Evolutionary conservation across 306 rosid genomes (phyloP).

Genomic region (Malus orientalis): DNA sequence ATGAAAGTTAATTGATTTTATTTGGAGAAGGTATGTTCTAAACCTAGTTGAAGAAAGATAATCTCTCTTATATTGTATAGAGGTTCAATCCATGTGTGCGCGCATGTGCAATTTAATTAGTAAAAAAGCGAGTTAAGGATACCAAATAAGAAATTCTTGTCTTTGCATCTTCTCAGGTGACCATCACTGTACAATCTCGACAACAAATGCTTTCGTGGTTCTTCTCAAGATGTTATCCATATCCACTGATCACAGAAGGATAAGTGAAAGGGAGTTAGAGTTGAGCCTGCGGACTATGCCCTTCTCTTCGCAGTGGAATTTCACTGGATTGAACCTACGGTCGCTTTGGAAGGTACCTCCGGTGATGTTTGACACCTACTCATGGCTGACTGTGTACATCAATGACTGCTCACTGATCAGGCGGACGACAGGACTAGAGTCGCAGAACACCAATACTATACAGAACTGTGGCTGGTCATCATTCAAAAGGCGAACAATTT

Average conservation of each 20-base stretch:
- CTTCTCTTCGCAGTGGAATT: background rate
- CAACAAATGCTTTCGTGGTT: background rate
- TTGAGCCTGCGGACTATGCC: background rate
- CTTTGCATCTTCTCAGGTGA: conserved; percentile 7
- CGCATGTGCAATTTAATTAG: background rate
- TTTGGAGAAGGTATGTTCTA: conserved; percentile 20
- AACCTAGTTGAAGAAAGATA: background rate
- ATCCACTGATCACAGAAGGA: background rate
- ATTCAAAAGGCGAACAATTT: background rate
- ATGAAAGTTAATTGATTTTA: conserved; percentile 55
- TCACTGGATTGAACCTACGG: background rate
- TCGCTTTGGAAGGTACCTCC: background rate
- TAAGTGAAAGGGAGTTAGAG: background rate
- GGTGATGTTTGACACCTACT: background rate
- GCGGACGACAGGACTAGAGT: background rate
- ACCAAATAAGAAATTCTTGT: background rate
- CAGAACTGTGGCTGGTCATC: background rate
- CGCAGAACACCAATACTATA: background rate
- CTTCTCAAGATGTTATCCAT: background rate
- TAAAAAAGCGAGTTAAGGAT: background rate
- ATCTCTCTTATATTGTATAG: too few relatives aligned
- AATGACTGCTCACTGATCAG: background rate
- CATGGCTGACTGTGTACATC: background rate
- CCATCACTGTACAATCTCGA: background rate
- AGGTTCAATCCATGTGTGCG: background rate